A percentile compares a stretch with the other conserved stretches of the same genome.
These are phyloP conservation scores for Acer yangbiense DNA, from an alignment of 345 rosid species.

Conservation along the genomic window DNA sequence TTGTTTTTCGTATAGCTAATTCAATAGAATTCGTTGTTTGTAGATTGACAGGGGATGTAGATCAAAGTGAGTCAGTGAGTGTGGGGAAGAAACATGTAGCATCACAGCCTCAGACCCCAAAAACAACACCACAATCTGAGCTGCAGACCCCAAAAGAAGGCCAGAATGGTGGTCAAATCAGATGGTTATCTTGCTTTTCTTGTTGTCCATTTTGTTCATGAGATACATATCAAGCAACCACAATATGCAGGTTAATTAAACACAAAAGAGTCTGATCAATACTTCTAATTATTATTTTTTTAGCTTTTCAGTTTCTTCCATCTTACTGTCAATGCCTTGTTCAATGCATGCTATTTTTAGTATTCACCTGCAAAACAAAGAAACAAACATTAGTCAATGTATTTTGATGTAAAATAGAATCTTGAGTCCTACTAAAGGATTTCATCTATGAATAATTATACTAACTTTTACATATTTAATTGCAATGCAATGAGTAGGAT, in stretches of 20 bases:
- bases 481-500: too few species aligned
- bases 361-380: background rate
- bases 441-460: background rate
- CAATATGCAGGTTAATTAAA: background rate
- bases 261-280: too few species aligned
- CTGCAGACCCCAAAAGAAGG: constrained; percentile 32
- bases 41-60: constrained; percentile 55
- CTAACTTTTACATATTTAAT: background rate
- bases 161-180: constrained; percentile 21
- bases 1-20: background rate
- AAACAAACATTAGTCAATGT: background rate
- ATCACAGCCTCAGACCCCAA: constrained; percentile 5
- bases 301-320: background rate
- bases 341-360: background rate
- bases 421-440: background rate
- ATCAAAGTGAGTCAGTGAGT: constrained; percentile 30
- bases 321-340: background rate
- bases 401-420: background rate
- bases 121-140: constrained; percentile 1
- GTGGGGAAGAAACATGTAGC: constrained; percentile 15
- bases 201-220: constrained; percentile 44
- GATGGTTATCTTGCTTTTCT: constrained; percentile 65
- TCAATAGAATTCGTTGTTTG: background rate
- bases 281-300: background rate
- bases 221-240: background rate